These are phyloP conservation scores for Iris macrosiphon DNA, from an alignment of 106 monocot genomes.

Conservation along the genomic window DNA sequence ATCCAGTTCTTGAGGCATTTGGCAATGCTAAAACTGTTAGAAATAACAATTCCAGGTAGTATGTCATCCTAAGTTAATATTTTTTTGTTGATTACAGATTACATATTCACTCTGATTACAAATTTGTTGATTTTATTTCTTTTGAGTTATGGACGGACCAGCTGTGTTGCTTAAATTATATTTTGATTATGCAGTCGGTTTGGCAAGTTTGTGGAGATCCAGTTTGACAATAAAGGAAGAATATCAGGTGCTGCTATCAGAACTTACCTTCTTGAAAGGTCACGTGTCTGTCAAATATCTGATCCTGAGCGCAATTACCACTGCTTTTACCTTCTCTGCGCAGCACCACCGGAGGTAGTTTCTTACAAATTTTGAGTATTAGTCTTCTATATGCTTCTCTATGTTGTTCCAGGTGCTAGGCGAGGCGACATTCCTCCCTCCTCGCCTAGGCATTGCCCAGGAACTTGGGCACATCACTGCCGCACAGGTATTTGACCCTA, in stretches of 20 bases:
- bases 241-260: constrained; percentile 96
- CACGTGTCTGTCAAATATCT: constrained; percentile 87
- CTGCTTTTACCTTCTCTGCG: constrained; percentile 87
- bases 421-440: no score
- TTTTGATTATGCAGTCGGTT: constrained; percentile 69
- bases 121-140: no score
- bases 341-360: constrained; percentile 73
- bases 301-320: constrained; percentile 93
- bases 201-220: constrained; percentile 96
- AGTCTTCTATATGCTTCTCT: no score
- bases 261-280: constrained; percentile 94
- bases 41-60: constrained; percentile 97
- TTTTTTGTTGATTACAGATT: no score
- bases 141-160: no score
- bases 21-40: constrained; percentile 99
- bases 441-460: no score
- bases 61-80: neutral
- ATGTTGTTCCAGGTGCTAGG: no score
- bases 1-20: constrained; percentile 99
- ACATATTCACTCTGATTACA: no score
- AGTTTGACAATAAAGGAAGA: constrained; percentile 88
- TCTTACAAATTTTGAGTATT: no score
- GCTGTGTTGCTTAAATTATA: no score
- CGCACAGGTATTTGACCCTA: no score
- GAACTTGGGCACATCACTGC: no score